Percentiles rank a stretch among this genome's conserved stretches.
phyloP scores from a whole-genome alignment of 2,329 filamentous ascomycete species.

The Orbilia brochopaga region DNA sequence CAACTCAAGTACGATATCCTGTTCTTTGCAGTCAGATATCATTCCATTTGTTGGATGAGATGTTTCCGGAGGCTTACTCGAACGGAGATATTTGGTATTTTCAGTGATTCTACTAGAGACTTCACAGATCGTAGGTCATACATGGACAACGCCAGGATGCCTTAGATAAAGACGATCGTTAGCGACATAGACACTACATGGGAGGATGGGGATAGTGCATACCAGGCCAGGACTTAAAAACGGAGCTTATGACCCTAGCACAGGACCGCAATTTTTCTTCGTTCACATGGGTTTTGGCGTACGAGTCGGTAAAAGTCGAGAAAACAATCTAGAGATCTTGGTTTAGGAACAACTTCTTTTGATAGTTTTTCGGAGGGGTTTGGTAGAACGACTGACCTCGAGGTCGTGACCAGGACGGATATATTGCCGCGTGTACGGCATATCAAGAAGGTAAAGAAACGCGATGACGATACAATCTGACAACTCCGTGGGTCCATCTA shows the following conservation, averaged over 20 bases:
- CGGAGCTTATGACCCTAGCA: conserved; percentile 86
- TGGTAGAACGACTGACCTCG: conserved; percentile 64
- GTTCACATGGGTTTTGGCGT: conserved; percentile 62
- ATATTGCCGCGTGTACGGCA: conserved; percentile 78
- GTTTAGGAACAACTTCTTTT: conserved; percentile 6
- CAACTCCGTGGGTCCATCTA: conserved; percentile 88
- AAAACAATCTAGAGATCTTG: conserved; percentile 64
- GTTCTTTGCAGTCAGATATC: conserved; percentile 60
- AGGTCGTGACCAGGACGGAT: conserved; percentile 88
- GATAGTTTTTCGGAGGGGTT: background rate
- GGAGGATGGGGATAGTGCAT: conserved; percentile 17
- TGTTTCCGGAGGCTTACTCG: conserved; percentile 47
- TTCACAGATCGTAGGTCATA: conserved; percentile 83
- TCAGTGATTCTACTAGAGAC: conserved; percentile 74
- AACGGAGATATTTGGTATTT: conserved; percentile 55
- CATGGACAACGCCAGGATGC: conserved; percentile 84
- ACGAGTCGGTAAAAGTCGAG: conserved; percentile 87
- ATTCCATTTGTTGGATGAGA: background rate
- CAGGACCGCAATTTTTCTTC: conserved; percentile 79
- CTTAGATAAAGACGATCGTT: conserved; percentile 39
- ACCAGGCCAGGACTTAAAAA: conserved; percentile 89
- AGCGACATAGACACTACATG: background rate
- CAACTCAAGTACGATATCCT: conserved; percentile 84
- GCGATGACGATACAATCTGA: conserved; percentile 85
- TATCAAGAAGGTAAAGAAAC: conserved; percentile 88